Conservation (phyloP, 2,329 filamentous ascomycete genomes). For the Westerdykella ornata region DNA sequence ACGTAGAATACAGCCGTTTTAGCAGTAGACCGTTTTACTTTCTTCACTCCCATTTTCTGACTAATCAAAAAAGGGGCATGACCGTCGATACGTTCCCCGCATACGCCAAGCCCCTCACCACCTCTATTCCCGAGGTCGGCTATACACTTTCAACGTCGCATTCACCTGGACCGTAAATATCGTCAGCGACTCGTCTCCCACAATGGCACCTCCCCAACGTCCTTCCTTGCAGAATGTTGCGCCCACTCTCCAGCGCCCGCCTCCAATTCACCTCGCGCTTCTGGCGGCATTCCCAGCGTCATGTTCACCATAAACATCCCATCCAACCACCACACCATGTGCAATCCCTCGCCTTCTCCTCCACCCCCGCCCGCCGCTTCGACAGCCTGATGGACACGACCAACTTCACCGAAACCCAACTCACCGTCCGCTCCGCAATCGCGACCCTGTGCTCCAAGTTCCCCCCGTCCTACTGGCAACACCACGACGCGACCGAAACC, state of each 20-base stretch:
- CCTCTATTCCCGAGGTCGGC: neutral
- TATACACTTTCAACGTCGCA: neutral
- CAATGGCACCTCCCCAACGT: neutral
- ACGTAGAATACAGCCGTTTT: too few species aligned
- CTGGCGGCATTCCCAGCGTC: too few species aligned
- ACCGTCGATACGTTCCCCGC: too few species aligned
- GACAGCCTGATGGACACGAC: conserved; percentile 60
- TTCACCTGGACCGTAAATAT: neutral
- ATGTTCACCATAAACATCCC: too few species aligned
- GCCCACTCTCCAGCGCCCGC: too few species aligned
- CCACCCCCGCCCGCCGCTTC: conserved; percentile 10
- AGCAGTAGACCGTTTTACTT: too few species aligned
- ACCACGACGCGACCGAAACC: conserved; percentile 61
- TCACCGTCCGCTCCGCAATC: conserved; percentile 66
- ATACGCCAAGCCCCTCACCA: neutral
- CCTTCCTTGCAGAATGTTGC: neutral
- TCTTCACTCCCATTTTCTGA: too few species aligned
- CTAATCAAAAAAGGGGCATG: too few species aligned
- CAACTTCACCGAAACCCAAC: conserved; percentile 65
- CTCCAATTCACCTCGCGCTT: too few species aligned
- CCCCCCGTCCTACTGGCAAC: conserved; percentile 67
- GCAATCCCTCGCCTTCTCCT: conserved; percentile 26
- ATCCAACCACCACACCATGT: neutral
- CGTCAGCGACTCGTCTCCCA: neutral
- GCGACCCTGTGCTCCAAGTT: conserved; percentile 62